Conservation (phyloP, 2,329 filamentous ascomycete species). For the Claviceps humidiphila region DNA sequence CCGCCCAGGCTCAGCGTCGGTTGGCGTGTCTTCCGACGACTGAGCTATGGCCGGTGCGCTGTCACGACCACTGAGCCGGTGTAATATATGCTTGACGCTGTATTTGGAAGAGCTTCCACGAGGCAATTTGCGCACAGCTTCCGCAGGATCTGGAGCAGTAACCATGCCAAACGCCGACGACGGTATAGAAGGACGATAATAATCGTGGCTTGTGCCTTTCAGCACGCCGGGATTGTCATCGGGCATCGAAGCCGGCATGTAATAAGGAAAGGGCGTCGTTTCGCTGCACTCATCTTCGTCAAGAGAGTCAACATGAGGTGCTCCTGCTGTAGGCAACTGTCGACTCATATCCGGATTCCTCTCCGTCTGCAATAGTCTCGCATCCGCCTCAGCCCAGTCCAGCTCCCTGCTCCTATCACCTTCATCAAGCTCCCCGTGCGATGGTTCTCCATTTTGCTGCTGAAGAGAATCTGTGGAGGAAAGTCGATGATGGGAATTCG, state of each 20-base stretch:
- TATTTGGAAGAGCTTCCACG: slow-evolving; percentile 22
- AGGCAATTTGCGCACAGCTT: slow-evolving; percentile 13
- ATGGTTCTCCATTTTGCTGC: slow-evolving; percentile 15
- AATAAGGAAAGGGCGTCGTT: slow-evolving; percentile 6
- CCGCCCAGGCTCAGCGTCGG: neutral
- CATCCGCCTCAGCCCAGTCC: slow-evolving; percentile 13
- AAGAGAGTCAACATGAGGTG: neutral
- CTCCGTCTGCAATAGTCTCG: neutral
- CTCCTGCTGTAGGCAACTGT: neutral
- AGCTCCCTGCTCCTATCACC: slow-evolving; percentile 14
- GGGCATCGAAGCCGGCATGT: slow-evolving; percentile 15
- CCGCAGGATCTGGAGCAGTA: slow-evolving; percentile 11
- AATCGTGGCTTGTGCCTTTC: slow-evolving; percentile 25
- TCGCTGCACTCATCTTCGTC: slow-evolving; percentile 6
- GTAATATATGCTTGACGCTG: slow-evolving; percentile 23
- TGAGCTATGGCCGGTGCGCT: slow-evolving; percentile 14
- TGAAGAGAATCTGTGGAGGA: slow-evolving; percentile 26
- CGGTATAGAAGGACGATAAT: slow-evolving; percentile 27
- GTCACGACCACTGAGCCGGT: slow-evolving; percentile 21
- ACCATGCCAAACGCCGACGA: slow-evolving; percentile 29
- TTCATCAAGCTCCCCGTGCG: slow-evolving; percentile 12
- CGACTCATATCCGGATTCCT: neutral
- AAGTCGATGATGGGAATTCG: slow-evolving; percentile 16
- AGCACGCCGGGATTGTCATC: slow-evolving; percentile 20
- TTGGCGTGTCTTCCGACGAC: slow-evolving; percentile 1